These are phyloP conservation scores for Nemania abortiva DNA, from an alignment of 2,329 filamentous ascomycete genomes.

Conservation along the genomic window DNA sequence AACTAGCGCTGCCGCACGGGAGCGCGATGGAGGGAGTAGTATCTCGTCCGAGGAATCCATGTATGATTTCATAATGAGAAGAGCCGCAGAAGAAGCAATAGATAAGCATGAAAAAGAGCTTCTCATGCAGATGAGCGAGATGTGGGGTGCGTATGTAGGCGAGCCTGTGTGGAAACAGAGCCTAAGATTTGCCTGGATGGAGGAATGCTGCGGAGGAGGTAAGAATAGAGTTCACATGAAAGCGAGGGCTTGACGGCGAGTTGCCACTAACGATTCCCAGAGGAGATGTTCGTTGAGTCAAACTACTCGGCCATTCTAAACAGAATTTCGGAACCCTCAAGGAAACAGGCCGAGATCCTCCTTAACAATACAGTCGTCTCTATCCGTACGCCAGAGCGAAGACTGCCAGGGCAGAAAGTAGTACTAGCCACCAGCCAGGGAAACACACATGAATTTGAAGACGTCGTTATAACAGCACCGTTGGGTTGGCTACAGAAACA, in stretches of 20 bases:
- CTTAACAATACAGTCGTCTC: conserved; percentile 1
- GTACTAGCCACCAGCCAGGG: background rate
- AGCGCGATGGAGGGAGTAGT: background rate
- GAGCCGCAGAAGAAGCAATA: conserved; percentile 46
- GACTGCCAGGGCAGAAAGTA: background rate
- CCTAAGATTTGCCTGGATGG: conserved; percentile 71
- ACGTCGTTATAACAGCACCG: conserved; percentile 1
- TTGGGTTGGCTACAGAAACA: background rate
- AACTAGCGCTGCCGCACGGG: background rate
- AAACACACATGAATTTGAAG: conserved; percentile 1
- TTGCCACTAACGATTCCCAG: conserved; percentile 48
- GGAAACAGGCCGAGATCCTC: background rate
- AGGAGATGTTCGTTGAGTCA: conserved; percentile 72
- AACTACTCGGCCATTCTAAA: conserved; percentile 70
- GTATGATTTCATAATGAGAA: conserved; percentile 2
- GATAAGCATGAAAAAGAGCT: conserved; percentile 57
- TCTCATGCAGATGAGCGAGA: conserved; percentile 65
- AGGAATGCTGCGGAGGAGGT: conserved; percentile 73
- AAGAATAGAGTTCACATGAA: conserved; percentile 47
- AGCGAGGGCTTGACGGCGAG: background rate
- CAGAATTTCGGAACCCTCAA: conserved; percentile 59
- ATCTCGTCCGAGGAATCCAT: background rate
- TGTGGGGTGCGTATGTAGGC: conserved; percentile 75
- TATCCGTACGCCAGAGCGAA: background rate
- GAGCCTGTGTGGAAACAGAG: conserved; percentile 70